phyloP scores from a whole-genome alignment of 2,329 filamentous ascomycete genomes.

The Hymenoscyphus fructigenus region DNA sequence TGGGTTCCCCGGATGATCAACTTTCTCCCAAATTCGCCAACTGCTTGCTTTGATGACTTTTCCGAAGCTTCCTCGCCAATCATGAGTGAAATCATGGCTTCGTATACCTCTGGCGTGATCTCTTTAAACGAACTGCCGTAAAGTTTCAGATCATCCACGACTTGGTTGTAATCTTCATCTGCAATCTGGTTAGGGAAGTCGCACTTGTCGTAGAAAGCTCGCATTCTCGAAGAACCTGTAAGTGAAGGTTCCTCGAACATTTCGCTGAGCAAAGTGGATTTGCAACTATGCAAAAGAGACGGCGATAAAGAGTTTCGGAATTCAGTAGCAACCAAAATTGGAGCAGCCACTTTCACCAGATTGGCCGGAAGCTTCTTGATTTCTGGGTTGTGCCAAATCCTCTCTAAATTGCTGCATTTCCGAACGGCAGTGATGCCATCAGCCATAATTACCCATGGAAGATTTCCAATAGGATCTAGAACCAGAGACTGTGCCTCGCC shows the following conservation, averaged over 20 bases:
- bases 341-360: constrained; percentile 50
- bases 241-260: constrained; percentile 71
- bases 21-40: constrained; percentile 76
- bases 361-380: constrained; percentile 42
- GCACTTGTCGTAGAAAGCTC: constrained; percentile 74
- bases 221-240: constrained; percentile 71
- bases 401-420: constrained; percentile 75
- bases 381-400: constrained; percentile 67
- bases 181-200: constrained; percentile 77
- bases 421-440: constrained; percentile 79
- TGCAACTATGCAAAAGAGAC: constrained; percentile 66
- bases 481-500: constrained; percentile 78
- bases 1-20: constrained; percentile 74
- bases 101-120: constrained; percentile 56
- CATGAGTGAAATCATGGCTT: constrained; percentile 50
- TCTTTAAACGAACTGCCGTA: constrained; percentile 60
- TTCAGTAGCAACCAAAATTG: constrained; percentile 67
- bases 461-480: constrained; percentile 66
- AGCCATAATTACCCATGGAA: constrained; percentile 82
- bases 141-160: constrained; percentile 60
- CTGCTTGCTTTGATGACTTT: constrained; percentile 38
- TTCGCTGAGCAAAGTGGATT: constrained; percentile 67
- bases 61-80: constrained; percentile 40
- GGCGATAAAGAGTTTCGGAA: constrained; percentile 72
- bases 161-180: constrained; percentile 73